Base-by-base conservation (phyloP, 140 eudicot species). In the Oenanthe javanica region DNA sequence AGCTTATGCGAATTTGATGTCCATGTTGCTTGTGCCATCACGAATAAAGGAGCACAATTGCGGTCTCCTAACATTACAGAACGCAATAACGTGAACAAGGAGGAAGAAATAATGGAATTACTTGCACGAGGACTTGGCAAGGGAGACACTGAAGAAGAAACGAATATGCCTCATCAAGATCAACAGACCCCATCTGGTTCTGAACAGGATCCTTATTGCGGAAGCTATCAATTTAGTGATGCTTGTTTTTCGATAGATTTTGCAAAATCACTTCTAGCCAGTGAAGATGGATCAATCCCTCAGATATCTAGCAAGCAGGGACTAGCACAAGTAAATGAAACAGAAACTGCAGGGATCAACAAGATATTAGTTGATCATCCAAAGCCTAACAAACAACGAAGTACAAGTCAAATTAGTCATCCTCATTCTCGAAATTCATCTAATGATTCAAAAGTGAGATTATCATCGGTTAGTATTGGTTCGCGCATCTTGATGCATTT, bases 221-320 rank as follows among this genome's bases (percentile, higher is more conserved):
- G 82, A 57, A 88, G 93, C 49, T 89, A 81, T 75, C 93, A 91
- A 57, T 87, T 84, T 79, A 91, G 96, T 50, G 96, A 91, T 51
- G 87, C 92, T 21, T 89, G 90, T 46, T 91, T 91, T 31, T 91
- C 93, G 2, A 87, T 91, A 25, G 93, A 91, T 59, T 84, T 91
- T 75, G 83, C 85, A 47, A 87, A 86, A 14, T 89, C 92, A 75
- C 86, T 87, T 81, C 81, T 78, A 19, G 89, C 85, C 57, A 23
- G 57, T n/a, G 87, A 86, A 52, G 78, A 67, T 55, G 81, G 67
- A 1, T 80, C 45, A 85, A 66, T 46, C 70, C 70, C 70, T 79
- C 80, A 64, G 46, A 67, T 2, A 31, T 11, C 11, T 31, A 73
- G 25, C 55, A 21, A 75, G 38, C 54, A 27, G 10, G 85, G 64